Base-by-base conservation (phyloP, 192 early-diverging fungal genomes). In the Rhizophagus prolifer region DNA sequence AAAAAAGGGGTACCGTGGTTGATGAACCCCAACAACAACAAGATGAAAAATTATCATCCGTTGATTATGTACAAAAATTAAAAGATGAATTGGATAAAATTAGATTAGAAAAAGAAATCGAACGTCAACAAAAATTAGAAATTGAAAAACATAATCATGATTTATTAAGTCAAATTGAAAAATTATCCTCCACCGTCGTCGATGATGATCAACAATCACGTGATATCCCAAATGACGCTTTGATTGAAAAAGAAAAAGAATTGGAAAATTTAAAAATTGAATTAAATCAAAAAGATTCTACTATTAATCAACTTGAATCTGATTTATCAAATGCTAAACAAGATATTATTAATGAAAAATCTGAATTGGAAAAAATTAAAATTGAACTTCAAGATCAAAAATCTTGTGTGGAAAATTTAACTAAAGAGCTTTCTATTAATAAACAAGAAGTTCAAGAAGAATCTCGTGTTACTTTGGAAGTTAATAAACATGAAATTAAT, bases 211-310 rank as follows among this genome's bases (percentile, higher is more conserved):
- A 1, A 1, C 41, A 54, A 21, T 54, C 50, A 54, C 19, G 19
- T 54, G 50, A 54, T 21, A 21, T 21, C 3, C 14, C 4, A 19
- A 50, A 13, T 47, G 46, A 47, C 13, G 14, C 13, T 6, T 54
- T 19, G 0, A 1, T 6, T 6, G 50, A 54, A 21, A 16, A 21
- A 19, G 16, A 54, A 1, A 16, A 34, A 25, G 34, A 67, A n/a
- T 7, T 67, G 19, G 34, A 67, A 10, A 36, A 34, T n/a, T 67
- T 67, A 67, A 67, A 23, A 41, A 9, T 10, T 67, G 65, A 67
- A 44, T 67, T 67, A 67, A 19, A 67, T 9, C 65, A 67, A 67
- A 67, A 67, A 67, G 36, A 25, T 67, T 13, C 6, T 41, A 38
- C 21, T 10, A 41, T 38, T 67, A 4, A 67, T 21, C 6, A 67